Conservation (phyloP, 2,329 filamentous ascomycete genomes). For the Apiospora malaysiana region DNA sequence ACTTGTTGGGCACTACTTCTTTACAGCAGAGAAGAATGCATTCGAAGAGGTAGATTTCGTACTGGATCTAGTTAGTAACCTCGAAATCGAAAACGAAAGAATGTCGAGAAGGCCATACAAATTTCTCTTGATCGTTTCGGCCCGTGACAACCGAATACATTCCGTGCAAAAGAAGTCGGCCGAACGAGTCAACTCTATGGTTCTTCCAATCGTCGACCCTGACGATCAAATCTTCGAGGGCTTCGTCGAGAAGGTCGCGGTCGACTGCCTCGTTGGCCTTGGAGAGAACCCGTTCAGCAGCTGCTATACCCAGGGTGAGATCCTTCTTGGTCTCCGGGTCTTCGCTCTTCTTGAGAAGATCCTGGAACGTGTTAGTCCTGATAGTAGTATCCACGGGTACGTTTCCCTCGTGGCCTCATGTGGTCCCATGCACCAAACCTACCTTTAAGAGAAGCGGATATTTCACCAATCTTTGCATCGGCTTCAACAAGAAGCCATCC, state of each 20-base stretch:
- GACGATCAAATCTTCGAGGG: constrained; percentile 78
- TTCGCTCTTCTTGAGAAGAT: constrained; percentile 81
- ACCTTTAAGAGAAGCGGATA: constrained; percentile 91
- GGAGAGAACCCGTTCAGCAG: constrained; percentile 80
- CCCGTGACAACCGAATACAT: constrained; percentile 91
- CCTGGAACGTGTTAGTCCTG: constrained; percentile 54
- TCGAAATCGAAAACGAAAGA: constrained; percentile 24
- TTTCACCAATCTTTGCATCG: constrained; percentile 93
- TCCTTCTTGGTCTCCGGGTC: constrained; percentile 74
- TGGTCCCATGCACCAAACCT: constrained; percentile 33
- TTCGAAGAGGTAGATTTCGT: constrained; percentile 97
- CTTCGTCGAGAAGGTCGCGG: constrained; percentile 82
- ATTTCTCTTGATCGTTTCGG: constrained; percentile 88
- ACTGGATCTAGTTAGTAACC: constrained; percentile 61
- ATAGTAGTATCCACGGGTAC: not conserved
- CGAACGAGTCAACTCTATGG: constrained; percentile 89
- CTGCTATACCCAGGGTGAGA: constrained; percentile 76
- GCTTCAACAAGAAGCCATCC: constrained; percentile 92
- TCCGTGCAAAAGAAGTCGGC: constrained; percentile 84
- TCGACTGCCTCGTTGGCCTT: constrained; percentile 92
- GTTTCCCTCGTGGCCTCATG: not conserved
- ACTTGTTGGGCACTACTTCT: constrained; percentile 85
- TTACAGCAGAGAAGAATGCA: constrained; percentile 96
- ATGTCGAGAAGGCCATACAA: constrained; percentile 56
- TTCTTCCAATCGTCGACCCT: constrained; percentile 98